Base-by-base conservation (phyloP, 805 yeast genomes). In the Candida pseudoglaebosa region DNA sequence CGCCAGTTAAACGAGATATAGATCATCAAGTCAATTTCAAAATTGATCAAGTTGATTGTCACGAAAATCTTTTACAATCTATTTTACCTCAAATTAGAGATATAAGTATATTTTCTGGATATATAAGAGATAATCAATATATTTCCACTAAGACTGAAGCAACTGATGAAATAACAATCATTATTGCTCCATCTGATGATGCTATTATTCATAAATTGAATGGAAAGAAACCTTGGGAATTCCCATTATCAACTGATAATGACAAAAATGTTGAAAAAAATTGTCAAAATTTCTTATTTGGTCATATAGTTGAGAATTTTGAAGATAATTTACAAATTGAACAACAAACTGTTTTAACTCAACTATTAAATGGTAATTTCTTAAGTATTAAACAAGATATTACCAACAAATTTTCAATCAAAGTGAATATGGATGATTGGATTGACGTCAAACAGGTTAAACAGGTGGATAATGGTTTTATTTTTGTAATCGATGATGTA, bases 151-250 rank as follows among this genome's bases (percentile, higher is more conserved):
- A 71, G 44, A 72, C 83, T 45, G 78, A 73, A 42, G 59, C 67
- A 41, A 56, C 61, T 12, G 48, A 54, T n/a, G 60, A 64, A 21
- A 49, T 67, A 62, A 40, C 74, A 46, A 60, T 85, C 16, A 72
- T 87, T 5, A 73, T 87, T 51, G 86, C 95, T 2, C 95, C 95
- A 5, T 66, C 78, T 2, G 78, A 87, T 52, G 59, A 57, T 9
- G 90, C 87, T 3, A 51, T 68, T 16, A 40, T 46, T 14, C 35
- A 38, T 12, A 56, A 61, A 41, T 66, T 87, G 42, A 61, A 62
- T 22, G 60, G 67, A 2, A 53, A 81, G 34, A 87, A 86, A 56
- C 95, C 95, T 15, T 88, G 95, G 95, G 82, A 82, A 53, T 87
- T 82, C 57, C 95, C 95, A 0, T 56, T 53, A 5, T 50, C 65